Base-by-base conservation (phyloP, 495 filamentous ascomycete genomes). In the Penicillium roqueforti region DNA sequence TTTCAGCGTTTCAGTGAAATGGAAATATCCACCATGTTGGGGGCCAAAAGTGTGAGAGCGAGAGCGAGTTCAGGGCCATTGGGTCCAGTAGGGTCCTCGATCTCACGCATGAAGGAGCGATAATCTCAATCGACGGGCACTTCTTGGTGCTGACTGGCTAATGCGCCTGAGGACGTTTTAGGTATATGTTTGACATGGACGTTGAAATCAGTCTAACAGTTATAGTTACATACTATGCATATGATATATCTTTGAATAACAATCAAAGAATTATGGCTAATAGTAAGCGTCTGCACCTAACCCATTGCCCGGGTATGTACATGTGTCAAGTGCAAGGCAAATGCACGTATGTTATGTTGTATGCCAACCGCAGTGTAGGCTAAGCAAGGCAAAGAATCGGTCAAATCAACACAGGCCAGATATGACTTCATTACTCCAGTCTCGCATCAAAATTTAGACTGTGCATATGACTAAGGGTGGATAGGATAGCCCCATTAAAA, bases 131-230 rank as follows among this genome's bases (percentile, higher is more conserved):
- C 8, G 14, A 25, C 20, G 10, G 8, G 1, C 29, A 2, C 3
- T 51, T 52, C 47, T 47, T 6, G 50, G 19, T 36, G 36, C 25
- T 61, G 20, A 61, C 51, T 61, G 59, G 59, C 31, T 36, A 47
- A 34, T 39, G 20, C 28, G 7, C n/a, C 19, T 19, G 29, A 18
- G 6, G 6, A 25, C 7, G 29, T 20, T 39, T 34, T 36, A 8
- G 29, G 20, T 44, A 9, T 32, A 41, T 9, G 38, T 18, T 42
- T 36, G 39, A 43, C 40, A 26, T 45, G 40, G 40, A 51, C 48
- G 28, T 51, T 51, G 20, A 40, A 36, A 10, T 31, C 22, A 20
- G 19, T 16, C 14, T n/a, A 38, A 49, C 20, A 28, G 19, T 22
- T 11, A 16, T n/a, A 37, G 20, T 29, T 16, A 25, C 3, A 39